These are phyloP conservation scores for Cutaneotrichosporon daszewskae DNA, from an alignment of 1,284 basidiomycete genomes.

Conservation along the genomic window DNA sequence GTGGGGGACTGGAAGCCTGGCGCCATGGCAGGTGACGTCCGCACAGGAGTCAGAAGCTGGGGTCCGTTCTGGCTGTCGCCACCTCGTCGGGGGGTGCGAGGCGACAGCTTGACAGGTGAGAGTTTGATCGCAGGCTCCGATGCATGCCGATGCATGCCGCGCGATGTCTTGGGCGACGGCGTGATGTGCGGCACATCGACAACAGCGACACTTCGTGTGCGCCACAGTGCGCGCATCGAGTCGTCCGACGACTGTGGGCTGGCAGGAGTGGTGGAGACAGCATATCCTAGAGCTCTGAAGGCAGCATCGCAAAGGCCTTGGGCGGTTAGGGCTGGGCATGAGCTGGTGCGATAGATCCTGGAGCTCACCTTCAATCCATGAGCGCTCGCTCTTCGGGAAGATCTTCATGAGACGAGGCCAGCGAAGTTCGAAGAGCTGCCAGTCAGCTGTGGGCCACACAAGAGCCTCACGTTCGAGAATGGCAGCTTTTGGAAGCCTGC, in stretches of 20 bases:
- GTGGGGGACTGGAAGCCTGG: too few species aligned
- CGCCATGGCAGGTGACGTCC: too few species aligned
- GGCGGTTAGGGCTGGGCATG: constrained; percentile 19
- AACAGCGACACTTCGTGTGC: constrained; percentile 14
- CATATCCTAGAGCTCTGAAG: constrained; percentile 30
- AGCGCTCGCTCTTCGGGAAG: constrained; percentile 57
- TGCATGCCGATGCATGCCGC: too few species aligned
- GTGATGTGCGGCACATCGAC: constrained; percentile 2
- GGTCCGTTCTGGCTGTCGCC: too few species aligned
- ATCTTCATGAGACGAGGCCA: constrained; percentile 71
- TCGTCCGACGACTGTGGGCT: constrained; percentile 21
- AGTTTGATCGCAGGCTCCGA: too few species aligned
- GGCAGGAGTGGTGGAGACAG: not conserved
- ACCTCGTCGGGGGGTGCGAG: too few species aligned
- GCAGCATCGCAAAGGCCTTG: constrained; percentile 21
- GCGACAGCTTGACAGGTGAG: too few species aligned
- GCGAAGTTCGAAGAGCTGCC: constrained; percentile 70
- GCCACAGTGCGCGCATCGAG: constrained; percentile 29
- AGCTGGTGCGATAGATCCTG: not conserved
- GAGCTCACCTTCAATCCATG: constrained; percentile 55
- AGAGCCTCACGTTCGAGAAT: constrained; percentile 53
- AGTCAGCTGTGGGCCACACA: not conserved
- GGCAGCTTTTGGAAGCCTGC: constrained; percentile 69
- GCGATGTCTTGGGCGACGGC: not conserved
- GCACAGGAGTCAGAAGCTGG: too few species aligned